phyloP scores from a whole-genome alignment of 2,329 filamentous ascomycete species.

The Albifimbria verrucaria region DNA sequence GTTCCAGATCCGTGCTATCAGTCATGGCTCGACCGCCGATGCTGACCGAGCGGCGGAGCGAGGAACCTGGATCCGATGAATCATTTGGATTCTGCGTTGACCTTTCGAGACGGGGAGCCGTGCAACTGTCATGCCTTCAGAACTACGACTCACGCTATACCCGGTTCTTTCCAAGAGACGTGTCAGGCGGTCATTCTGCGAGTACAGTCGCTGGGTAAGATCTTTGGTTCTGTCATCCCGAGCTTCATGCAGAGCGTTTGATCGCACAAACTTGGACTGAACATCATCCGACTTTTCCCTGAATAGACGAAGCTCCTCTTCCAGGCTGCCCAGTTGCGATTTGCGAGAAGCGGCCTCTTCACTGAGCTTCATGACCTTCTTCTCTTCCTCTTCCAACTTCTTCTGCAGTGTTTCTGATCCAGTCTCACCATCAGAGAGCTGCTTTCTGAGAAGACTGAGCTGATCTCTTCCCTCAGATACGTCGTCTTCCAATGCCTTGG shows the following conservation, averaged over 20 bases:
- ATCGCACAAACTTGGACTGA: slow-evolving; percentile 47
- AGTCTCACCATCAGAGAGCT: slow-evolving; percentile 78
- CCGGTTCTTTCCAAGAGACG: slow-evolving; percentile 83
- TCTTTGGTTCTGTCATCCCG: slow-evolving; percentile 75
- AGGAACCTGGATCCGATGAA: slow-evolving; percentile 53
- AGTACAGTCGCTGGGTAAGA: slow-evolving; percentile 76
- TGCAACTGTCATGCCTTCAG: slow-evolving; percentile 70
- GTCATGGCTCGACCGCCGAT: slow-evolving; percentile 51
- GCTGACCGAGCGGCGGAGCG: slow-evolving; percentile 51
- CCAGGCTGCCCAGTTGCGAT: slow-evolving; percentile 70
- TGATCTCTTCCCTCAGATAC: slow-evolving; percentile 65
- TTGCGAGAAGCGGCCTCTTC: slow-evolving; percentile 72
- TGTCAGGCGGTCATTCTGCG: slow-evolving; percentile 79
- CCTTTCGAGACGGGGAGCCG: slow-evolving; percentile 63
- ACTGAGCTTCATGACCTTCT: slow-evolving; percentile 62
- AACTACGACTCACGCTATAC: slow-evolving; percentile 74
- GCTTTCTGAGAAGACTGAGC: slow-evolving; percentile 63
- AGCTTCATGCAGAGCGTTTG: slow-evolving; percentile 60
- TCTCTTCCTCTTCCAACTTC: slow-evolving; percentile 72
- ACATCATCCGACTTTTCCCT: slow-evolving; percentile 60
- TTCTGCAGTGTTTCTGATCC: slow-evolving; percentile 76
- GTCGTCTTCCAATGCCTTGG: slow-evolving; percentile 52
- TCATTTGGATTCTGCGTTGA: slow-evolving; percentile 52
- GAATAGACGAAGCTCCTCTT: slow-evolving; percentile 69
- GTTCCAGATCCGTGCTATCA: slow-evolving; percentile 64